A percentile compares a stretch with the other conserved stretches of the same genome.
Evolutionary conservation across 129 eudicot genomes (phyloP).

Genomic region (Lactuca saligna): DNA sequence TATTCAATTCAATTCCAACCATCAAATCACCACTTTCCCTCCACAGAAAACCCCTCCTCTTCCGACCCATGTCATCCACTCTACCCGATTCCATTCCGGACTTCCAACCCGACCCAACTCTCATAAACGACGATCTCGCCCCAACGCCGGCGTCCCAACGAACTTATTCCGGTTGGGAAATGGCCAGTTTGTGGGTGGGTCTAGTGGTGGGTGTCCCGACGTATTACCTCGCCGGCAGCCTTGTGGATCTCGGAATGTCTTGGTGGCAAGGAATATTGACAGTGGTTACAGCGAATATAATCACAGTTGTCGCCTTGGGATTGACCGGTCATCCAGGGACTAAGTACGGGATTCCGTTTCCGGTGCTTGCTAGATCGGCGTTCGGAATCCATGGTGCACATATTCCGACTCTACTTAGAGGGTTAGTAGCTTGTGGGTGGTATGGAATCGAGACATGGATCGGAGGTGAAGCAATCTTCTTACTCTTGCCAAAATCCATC

Average conservation of each 20-base stretch:
- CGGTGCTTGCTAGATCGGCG: conserved; percentile 80
- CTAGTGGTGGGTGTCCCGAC: conserved; percentile 91
- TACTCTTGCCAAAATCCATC: conserved; percentile 55
- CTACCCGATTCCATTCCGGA: conserved; percentile 29
- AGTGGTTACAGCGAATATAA: conserved; percentile 68
- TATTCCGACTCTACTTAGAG: conserved; percentile 80
- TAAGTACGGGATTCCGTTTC: conserved; percentile 83
- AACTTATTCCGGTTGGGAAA: conserved; percentile 73
- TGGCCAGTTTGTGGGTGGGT: conserved; percentile 89
- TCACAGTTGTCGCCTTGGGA: conserved; percentile 59
- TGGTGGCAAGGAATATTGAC: conserved; percentile 98
- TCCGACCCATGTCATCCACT: conserved; percentile 52
- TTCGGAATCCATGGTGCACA: conserved; percentile 91
- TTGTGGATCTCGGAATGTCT: conserved; percentile 95
- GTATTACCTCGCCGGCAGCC: conserved; percentile 90
- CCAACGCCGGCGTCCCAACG: conserved; percentile 61
- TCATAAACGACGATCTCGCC: conserved; percentile 71
- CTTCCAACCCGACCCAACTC: conserved; percentile 60
- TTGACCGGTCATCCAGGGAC: conserved; percentile 91
- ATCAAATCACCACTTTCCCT: conserved; percentile 14
- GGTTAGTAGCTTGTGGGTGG: conserved; percentile 95
- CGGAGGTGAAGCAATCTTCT: conserved; percentile 88
- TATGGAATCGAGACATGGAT: conserved; percentile 97
- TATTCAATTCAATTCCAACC: conserved; percentile 12
- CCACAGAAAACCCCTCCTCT: conserved; percentile 7